Percentiles rank a stretch among this genome's conserved stretches.
Conservation (phyloP, 352 stramenopile genomes). For the Globisporangium cylindrosporum region DNA sequence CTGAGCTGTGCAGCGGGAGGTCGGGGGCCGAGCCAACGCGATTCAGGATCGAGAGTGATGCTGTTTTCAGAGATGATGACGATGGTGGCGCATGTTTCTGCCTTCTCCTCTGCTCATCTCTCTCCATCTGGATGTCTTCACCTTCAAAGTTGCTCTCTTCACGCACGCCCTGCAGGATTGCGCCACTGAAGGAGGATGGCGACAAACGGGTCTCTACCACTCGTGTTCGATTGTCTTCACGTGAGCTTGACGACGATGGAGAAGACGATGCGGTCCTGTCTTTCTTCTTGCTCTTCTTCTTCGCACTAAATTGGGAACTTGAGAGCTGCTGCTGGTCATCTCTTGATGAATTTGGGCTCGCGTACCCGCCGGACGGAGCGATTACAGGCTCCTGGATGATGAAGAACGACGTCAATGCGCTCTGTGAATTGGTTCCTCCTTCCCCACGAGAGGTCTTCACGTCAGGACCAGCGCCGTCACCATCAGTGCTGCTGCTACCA, state of each 20-base stretch:
- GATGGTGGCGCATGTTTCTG: not conserved
- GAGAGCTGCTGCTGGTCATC: not conserved
- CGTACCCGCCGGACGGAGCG: slow-evolving; percentile 27
- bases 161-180: slow-evolving; percentile 6
- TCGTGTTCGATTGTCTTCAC: not conserved
- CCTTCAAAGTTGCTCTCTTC: slow-evolving; percentile 13
- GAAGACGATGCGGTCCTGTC: not conserved
- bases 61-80: not conserved
- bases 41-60: slow-evolving; percentile 43
- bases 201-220: not conserved
- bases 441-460: not conserved
- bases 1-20: slow-evolving; percentile 51
- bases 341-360: slow-evolving; percentile 1
- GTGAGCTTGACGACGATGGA: not conserved
- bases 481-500: not conserved
- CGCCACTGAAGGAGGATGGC: not conserved
- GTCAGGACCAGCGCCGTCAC: not conserved
- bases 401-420: slow-evolving; percentile 46
- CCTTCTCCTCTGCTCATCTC: not conserved
- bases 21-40: slow-evolving; percentile 60
- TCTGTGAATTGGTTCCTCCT: not conserved
- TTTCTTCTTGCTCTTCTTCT: slow-evolving; percentile 15
- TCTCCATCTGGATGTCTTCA: slow-evolving; percentile 3
- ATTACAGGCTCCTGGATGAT: slow-evolving; percentile 60
- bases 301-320: not conserved